Percentiles rank a stretch among this genome's conserved stretches.
Conservation (phyloP, 164 flowering plant genomes). For the Malania oleifera region DNA sequence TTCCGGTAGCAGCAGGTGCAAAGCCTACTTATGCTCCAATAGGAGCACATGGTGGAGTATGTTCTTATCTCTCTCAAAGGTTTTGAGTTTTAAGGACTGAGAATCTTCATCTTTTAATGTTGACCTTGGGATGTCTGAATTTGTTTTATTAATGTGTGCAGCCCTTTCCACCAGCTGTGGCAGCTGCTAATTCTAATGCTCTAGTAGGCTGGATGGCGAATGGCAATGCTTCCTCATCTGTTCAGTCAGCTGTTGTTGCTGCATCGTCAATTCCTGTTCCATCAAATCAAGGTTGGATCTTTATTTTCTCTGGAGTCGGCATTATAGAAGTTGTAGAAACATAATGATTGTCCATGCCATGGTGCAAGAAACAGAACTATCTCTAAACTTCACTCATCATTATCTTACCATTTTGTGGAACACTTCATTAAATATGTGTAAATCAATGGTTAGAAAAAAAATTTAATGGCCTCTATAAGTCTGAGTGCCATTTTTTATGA, state of each 20-base stretch:
- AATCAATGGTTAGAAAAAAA: too few relatives aligned
- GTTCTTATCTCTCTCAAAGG: constrained; percentile 14
- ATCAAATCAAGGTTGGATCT: constrained; percentile 61
- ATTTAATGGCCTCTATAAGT: too few relatives aligned
- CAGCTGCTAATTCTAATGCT: constrained; percentile 57
- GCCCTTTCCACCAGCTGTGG: constrained; percentile 66
- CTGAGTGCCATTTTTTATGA: too few relatives aligned
- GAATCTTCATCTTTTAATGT: neutral
- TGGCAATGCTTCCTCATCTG: constrained; percentile 77
- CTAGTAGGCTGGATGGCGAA: constrained; percentile 91
- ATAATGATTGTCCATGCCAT: too few relatives aligned
- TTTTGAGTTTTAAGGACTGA: neutral
- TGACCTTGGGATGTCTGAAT: constrained; percentile 2
- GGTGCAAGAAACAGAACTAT: too few relatives aligned
- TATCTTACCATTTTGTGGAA: too few relatives aligned
- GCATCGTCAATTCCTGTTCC: constrained; percentile 64
- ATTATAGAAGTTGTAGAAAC: too few relatives aligned
- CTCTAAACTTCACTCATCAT: too few relatives aligned
- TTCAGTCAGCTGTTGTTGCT: constrained; percentile 80
- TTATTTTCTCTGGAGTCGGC: neutral
- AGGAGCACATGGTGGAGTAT: constrained; percentile 79
- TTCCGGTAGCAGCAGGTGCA: constrained; percentile 65
- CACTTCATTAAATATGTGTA: too few relatives aligned
- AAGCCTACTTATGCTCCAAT: constrained; percentile 64
- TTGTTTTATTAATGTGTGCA: constrained; percentile 23